These are phyloP conservation scores for Microsporum canis DNA, from an alignment of 2,329 filamentous ascomycete species.

Conservation along the genomic window DNA sequence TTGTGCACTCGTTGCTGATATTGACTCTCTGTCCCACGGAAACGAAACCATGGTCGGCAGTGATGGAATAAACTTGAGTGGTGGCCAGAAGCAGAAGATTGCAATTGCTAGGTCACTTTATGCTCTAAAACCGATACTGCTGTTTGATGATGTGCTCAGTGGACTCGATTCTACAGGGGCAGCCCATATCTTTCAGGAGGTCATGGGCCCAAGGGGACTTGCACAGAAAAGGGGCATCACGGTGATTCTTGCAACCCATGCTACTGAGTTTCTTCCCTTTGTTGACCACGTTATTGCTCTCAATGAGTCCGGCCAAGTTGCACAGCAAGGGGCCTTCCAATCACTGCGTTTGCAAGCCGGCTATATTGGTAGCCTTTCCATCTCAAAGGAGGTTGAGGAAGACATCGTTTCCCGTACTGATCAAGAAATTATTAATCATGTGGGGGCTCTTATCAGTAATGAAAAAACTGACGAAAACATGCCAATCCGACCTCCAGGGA, in stretches of 20 bases:
- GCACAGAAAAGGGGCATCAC: conserved; percentile 31
- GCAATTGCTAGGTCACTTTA: conserved; percentile 67
- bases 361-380: not conserved
- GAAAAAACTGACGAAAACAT: not conserved
- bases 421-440: not conserved
- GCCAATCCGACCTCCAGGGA: not conserved
- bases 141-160: conserved; percentile 43
- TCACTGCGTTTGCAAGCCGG: not conserved
- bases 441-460: not conserved
- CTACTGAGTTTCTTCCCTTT: conserved; percentile 23
- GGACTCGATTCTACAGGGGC: conserved; percentile 41
- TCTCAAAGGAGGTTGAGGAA: not conserved
- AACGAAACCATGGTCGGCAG: conserved; percentile 61
- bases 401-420: not conserved
- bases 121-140: conserved; percentile 41
- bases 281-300: conserved; percentile 1
- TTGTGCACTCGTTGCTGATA: conserved; percentile 57
- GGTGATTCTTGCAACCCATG: conserved; percentile 22
- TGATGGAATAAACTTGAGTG: conserved; percentile 60
- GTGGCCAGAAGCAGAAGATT: conserved; percentile 71
- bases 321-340: not conserved
- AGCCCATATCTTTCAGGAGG: conserved; percentile 36
- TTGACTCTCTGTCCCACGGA: conserved; percentile 56
- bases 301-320: not conserved
- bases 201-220: conserved; percentile 38